Percentiles rank a stretch among this genome's conserved stretches.
phyloP scores from a whole-genome alignment of 805 yeast genomes.

The Saccharomycopsis sp. region DNA sequence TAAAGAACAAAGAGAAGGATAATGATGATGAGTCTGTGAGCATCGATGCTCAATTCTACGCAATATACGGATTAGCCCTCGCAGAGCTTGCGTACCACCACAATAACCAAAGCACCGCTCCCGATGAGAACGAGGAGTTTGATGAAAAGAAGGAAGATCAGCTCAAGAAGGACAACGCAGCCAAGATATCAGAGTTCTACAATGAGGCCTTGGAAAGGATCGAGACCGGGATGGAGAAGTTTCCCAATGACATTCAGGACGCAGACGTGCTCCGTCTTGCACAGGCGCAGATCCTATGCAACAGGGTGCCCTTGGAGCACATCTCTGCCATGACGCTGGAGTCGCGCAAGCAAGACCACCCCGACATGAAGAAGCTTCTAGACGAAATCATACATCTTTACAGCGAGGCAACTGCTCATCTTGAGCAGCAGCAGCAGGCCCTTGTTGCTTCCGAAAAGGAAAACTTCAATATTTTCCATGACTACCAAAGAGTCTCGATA shows the following conservation, averaged over 20 bases:
- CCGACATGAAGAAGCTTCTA: constrained; percentile 36
- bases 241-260: constrained; percentile 40
- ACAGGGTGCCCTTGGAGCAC: constrained; percentile 49
- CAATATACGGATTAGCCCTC: constrained; percentile 65
- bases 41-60: constrained; percentile 49
- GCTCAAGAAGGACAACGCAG: constrained; percentile 20
- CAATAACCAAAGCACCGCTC: constrained; percentile 29
- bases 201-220: constrained; percentile 67
- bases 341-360: constrained; percentile 29
- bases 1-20: constrained; percentile 23
- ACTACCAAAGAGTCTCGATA: constrained; percentile 39
- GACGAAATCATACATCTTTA: constrained; percentile 34
- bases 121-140: constrained; percentile 23
- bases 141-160: constrained; percentile 23
- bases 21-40: constrained; percentile 19
- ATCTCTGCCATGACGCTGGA: constrained; percentile 42
- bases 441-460: constrained; percentile 18
- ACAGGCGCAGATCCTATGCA: constrained; percentile 45
- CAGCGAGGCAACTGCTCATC: constrained; percentile 25
- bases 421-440: too few relatives aligned
- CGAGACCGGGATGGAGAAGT: constrained; percentile 44
- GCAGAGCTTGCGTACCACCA: constrained; percentile 55
- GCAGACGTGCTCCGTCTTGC: constrained; percentile 38
- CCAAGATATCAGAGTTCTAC: constrained; percentile 47
- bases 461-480: constrained; percentile 28